Evolutionary conservation across 768 basidiomycete species (phyloP).

Genomic region (Tricholoma matsutake): DNA sequence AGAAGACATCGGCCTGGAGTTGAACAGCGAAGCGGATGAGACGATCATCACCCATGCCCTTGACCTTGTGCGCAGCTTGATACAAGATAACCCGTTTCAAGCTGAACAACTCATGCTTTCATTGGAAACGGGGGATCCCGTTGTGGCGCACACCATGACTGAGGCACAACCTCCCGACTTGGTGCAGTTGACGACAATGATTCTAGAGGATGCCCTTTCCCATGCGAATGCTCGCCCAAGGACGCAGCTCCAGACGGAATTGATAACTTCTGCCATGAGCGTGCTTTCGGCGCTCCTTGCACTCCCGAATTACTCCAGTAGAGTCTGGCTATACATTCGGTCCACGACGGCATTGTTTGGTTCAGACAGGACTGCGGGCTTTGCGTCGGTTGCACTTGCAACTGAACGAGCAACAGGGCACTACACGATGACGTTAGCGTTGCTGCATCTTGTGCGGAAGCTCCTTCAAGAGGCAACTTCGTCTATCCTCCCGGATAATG

Average conservation of each 20-base stretch:
- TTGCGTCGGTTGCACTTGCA: constrained; percentile 64
- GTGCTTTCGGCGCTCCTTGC: constrained; percentile 76
- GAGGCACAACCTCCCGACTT: constrained; percentile 64
- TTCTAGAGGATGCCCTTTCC: constrained; percentile 74
- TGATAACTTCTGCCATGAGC: constrained; percentile 80
- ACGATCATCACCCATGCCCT: constrained; percentile 66
- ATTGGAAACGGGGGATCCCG: constrained; percentile 55
- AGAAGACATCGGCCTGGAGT: constrained; percentile 73
- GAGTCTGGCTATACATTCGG: constrained; percentile 87
- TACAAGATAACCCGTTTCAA: constrained; percentile 65
- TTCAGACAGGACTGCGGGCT: constrained; percentile 50
- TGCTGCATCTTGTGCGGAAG: constrained; percentile 73
- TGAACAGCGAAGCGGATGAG: constrained; percentile 59
- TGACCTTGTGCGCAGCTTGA: constrained; percentile 74
- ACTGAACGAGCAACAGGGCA: constrained; percentile 67
- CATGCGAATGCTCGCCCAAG: constrained; percentile 41
- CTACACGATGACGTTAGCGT: constrained; percentile 79
- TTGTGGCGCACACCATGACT: constrained; percentile 49
- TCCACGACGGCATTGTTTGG: constrained; percentile 78
- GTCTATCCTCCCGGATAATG: constrained; percentile 53
- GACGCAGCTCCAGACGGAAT: constrained; percentile 47
- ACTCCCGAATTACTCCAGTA: constrained; percentile 70
- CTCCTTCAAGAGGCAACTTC: constrained; percentile 72
- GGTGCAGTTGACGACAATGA: constrained; percentile 76
- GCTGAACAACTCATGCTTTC: constrained; percentile 65